phyloP scores from a whole-genome alignment of 2,329 filamentous ascomycete species.

The Trichoderma aggressivum region DNA sequence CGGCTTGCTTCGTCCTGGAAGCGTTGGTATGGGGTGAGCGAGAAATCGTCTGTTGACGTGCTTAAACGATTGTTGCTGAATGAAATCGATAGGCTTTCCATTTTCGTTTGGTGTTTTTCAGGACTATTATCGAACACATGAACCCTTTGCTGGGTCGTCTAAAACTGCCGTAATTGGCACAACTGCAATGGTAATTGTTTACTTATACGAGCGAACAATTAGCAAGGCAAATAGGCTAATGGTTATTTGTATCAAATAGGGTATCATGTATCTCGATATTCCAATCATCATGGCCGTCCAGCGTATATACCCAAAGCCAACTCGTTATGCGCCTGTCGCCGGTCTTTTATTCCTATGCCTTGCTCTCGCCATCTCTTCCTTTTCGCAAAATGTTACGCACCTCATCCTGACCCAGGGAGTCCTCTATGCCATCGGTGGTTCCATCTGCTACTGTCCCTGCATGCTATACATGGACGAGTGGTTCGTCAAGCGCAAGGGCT shows the following conservation, averaged over 20 bases:
- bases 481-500: slow-evolving; percentile 56
- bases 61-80: neutral
- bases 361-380: slow-evolving; percentile 49
- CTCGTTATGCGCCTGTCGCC: slow-evolving; percentile 41
- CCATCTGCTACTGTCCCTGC: slow-evolving; percentile 53
- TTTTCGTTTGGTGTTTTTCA: slow-evolving; percentile 66
- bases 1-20: slow-evolving; percentile 33
- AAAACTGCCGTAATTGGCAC: slow-evolving; percentile 59
- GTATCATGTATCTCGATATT: slow-evolving; percentile 54
- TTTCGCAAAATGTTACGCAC: slow-evolving; percentile 50
- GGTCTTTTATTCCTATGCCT: slow-evolving; percentile 51
- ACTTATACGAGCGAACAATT: neutral
- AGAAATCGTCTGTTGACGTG: neutral
- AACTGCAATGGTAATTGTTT: slow-evolving; percentile 44
- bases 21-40: slow-evolving; percentile 34
- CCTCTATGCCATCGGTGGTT: slow-evolving; percentile 56
- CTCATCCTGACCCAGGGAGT: slow-evolving; percentile 60
- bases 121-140: slow-evolving; percentile 57
- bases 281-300: slow-evolving; percentile 48
- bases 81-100: slow-evolving; percentile 53
- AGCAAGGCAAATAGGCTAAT: neutral
- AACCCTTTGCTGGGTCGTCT: slow-evolving; percentile 49
- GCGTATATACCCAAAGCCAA: slow-evolving; percentile 40
- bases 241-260: slow-evolving; percentile 28
- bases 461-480: slow-evolving; percentile 60